phyloP scores from a whole-genome alignment of 768 basidiomycete species.

The Leccinum barrowsii region DNA sequence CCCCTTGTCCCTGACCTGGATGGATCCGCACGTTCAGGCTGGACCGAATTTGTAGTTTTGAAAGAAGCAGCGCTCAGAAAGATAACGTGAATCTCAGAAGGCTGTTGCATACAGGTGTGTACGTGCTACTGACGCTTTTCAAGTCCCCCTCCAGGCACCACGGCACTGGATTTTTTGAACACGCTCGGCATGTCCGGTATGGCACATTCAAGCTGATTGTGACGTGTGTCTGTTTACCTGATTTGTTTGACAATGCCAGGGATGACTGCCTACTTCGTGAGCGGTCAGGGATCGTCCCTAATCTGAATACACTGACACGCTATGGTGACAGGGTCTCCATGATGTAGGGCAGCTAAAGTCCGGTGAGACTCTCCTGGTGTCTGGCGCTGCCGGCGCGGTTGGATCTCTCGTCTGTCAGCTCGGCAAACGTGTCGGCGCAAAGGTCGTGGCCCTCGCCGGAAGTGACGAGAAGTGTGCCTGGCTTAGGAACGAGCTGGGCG shows the following conservation, averaged over 20 bases:
- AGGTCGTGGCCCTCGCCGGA: constrained; percentile 87
- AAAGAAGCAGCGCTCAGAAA: constrained; percentile 49
- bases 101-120: not conserved
- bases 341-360: constrained; percentile 77
- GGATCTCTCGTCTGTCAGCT: constrained; percentile 84
- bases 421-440: constrained; percentile 73
- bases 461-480: constrained; percentile 79
- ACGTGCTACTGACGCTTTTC: not conserved
- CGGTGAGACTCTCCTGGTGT: constrained; percentile 82
- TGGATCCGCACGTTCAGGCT: constrained; percentile 43
- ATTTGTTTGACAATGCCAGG: constrained; percentile 39
- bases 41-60: constrained; percentile 72
- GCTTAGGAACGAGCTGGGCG: constrained; percentile 81
- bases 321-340: constrained; percentile 60
- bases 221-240: not conserved
- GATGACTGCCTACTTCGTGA: constrained; percentile 86
- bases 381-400: constrained; percentile 89
- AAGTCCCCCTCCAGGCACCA: constrained; percentile 57
- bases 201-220: constrained; percentile 11
- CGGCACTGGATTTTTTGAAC: constrained; percentile 76
- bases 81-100: constrained; percentile 46
- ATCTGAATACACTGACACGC: constrained; percentile 2
- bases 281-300: constrained; percentile 17
- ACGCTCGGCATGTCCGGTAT: constrained; percentile 72
- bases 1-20: not conserved